Percentiles rank a stretch among this genome's conserved stretches.
Evolutionary conservation across 805 yeast species (phyloP).

Genomic region (Saccharomyces eubayanus): DNA sequence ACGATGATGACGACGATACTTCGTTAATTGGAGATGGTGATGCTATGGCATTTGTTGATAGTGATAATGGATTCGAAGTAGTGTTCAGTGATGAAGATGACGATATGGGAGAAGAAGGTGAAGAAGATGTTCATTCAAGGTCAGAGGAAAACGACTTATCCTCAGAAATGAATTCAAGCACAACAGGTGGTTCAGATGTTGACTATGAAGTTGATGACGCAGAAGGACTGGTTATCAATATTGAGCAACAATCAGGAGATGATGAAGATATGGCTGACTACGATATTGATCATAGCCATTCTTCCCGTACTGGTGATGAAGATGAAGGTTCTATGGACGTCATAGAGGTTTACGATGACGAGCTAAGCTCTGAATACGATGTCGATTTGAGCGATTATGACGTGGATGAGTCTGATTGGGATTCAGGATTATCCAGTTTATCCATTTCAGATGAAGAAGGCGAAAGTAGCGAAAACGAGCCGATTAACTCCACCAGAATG

Average conservation of each 20-base stretch:
- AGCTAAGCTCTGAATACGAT: constrained; percentile 28
- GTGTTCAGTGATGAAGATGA: constrained; percentile 29
- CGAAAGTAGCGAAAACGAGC: constrained; percentile 14
- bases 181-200: constrained; percentile 6
- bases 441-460: constrained; percentile 24
- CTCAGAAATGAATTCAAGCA: background rate
- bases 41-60: constrained; percentile 33
- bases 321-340: constrained; percentile 18
- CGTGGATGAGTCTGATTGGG: constrained; percentile 32
- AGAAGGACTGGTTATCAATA: constrained; percentile 19
- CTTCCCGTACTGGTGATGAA: constrained; percentile 15
- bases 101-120: constrained; percentile 28
- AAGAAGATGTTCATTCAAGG: constrained; percentile 15
- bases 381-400: constrained; percentile 30
- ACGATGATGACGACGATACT: constrained; percentile 48
- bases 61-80: constrained; percentile 31
- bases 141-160: background rate
- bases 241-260: constrained; percentile 6
- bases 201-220: constrained; percentile 22
- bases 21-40: constrained; percentile 39
- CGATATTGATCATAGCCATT: background rate
- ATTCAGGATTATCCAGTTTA: constrained; percentile 30
- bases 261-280: constrained; percentile 14
- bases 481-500: constrained; percentile 12
- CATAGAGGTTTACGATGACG: constrained; percentile 23